Evolutionary conservation across 1,284 basidiomycete genomes (phyloP), one percentile per base, ranked within the genome.

Genomic region (Trichosporon faecale): DNA sequence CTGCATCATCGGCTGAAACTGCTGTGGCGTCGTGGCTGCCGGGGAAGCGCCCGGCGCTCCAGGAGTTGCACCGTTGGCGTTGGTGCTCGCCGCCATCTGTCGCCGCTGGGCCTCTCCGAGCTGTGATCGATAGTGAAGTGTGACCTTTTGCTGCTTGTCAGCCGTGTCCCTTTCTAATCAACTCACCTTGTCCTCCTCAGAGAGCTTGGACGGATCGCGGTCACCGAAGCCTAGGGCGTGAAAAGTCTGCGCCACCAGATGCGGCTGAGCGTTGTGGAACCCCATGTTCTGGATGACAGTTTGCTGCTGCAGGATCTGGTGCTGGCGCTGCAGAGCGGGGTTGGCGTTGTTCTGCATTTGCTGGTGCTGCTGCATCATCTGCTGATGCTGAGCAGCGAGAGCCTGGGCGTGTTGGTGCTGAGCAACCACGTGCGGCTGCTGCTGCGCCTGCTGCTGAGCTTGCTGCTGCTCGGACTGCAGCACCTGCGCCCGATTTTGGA

Each of bases 181-280:
- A 33, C 77, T 73, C 66, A 79, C 79, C 69, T 73, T 75, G 16
- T 82, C 78, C 11, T 79, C 78, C 27, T 78, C 78, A 1, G 72
- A 66, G 66, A 79, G 67, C n/a, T 69, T 72, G 8, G 73, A 68
- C 14, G 78, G 71, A 65, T 81, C 78, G 35, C 76, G 73, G 4
- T 78, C 79, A 0, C 66, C 69, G 33, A 81, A 65, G 11, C 79
- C 79, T 33, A 79, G 49, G 33, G 67, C 66, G 27, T 76, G 73
- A 35, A 77, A 74, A 6, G 72, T 73, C 44, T 76, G 69, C 21
- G 73, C 70, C 76, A 82, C 80, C n/a, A 82, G 70, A 1, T 66
- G 68, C 21, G 76, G 74, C 16, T 61, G 27, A n/a, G 57, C 27
- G 57, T 31, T 61, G 27, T 16, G 27, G 57, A 61, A 81, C 57